A percentile compares a stretch with the other conserved stretches of the same genome.
Evolutionary conservation across 805 yeast genomes (phyloP).

Genomic region (Gaillardinia entomophila): DNA sequence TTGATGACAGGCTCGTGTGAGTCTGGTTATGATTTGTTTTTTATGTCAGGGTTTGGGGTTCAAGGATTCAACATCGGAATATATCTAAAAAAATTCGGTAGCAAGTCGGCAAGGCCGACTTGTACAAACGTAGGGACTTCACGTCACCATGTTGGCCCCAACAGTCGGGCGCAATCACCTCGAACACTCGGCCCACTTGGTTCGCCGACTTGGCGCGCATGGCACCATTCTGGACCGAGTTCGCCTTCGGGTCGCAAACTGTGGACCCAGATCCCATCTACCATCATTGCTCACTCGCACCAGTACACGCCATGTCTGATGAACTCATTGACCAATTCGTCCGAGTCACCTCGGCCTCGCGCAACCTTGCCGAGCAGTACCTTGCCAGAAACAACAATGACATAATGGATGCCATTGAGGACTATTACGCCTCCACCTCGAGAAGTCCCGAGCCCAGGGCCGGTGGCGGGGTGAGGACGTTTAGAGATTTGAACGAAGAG

Average conservation of each 20-base stretch:
- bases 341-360: slow-evolving; percentile 28
- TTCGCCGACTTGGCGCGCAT: no score
- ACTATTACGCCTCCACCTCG: slow-evolving; percentile 23
- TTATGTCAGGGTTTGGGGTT: slow-evolving; percentile 22
- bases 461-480: slow-evolving; percentile 27
- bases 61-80: slow-evolving; percentile 47
- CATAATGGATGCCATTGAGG: slow-evolving; percentile 36
- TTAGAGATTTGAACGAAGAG: slow-evolving; percentile 33
- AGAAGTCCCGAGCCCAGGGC: neutral
- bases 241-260: no score
- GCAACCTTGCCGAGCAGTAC: slow-evolving; percentile 34
- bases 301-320: slow-evolving; percentile 11
- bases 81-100: slow-evolving; percentile 14
- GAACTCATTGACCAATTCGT: slow-evolving; percentile 27
- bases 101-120: no score
- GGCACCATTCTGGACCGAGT: no score
- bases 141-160: no score
- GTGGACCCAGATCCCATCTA: no score
- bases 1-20: slow-evolving; percentile 17
- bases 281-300: no score
- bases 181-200: no score
- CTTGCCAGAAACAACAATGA: slow-evolving; percentile 30
- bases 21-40: slow-evolving; percentile 9
- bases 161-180: no score
- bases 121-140: no score